These are phyloP conservation scores for Blepharisma stoltei DNA, from an alignment of 73 alveolate species.

Conservation along the genomic window DNA sequence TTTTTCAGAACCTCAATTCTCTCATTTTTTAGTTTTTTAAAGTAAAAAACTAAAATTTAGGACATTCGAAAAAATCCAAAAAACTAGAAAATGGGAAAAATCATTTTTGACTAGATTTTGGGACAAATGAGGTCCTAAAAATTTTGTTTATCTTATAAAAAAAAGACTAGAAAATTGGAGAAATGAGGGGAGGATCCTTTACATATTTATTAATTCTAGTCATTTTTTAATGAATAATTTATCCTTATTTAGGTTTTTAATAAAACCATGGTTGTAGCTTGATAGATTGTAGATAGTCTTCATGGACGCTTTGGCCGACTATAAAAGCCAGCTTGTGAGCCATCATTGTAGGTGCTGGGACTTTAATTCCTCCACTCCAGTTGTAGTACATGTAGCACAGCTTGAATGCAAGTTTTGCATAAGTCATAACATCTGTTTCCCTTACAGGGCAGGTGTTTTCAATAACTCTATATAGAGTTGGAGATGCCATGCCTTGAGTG, in stretches of 20 bases:
- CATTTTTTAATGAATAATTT: no score
- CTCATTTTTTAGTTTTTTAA: no score
- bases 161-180: no score
- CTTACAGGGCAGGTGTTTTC: constrained; percentile 20
- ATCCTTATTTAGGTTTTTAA: background rate
- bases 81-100: no score
- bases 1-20: no score
- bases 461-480: constrained; percentile 26
- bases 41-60: no score
- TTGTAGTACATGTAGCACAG: constrained; percentile 90
- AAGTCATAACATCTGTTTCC: constrained; percentile 40
- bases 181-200: no score
- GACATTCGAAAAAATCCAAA: no score
- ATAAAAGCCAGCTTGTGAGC: constrained; percentile 31
- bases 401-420: constrained; percentile 62
- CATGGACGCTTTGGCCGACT: constrained; percentile 28
- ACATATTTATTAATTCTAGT: no score
- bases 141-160: no score
- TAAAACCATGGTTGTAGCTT: constrained; percentile 18
- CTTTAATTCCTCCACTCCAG: constrained; percentile 90
- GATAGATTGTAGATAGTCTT: background rate
- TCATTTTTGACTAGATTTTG: no score
- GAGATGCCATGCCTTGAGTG: constrained; percentile 29
- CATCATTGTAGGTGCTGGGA: constrained; percentile 35
- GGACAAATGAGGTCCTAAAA: no score